These are phyloP conservation scores for Meredithiella fracta DNA, from an alignment of 2,329 filamentous ascomycete species.

Conservation along the genomic window DNA sequence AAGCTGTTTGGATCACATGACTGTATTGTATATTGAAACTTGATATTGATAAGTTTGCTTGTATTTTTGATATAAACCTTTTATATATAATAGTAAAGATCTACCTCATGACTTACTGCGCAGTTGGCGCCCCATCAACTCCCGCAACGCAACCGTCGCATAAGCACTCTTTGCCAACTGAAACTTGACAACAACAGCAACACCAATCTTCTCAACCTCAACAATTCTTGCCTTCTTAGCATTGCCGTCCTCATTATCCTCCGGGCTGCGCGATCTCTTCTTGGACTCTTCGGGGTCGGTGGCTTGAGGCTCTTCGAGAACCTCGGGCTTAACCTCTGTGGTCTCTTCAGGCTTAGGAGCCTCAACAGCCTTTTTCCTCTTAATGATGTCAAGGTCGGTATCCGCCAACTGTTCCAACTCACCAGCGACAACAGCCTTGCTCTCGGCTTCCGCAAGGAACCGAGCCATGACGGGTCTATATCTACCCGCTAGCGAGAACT, in stretches of 20 bases:
- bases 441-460: constrained; percentile 30
- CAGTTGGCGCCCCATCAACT: constrained; percentile 43
- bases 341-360: constrained; percentile 11
- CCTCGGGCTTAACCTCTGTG: constrained; percentile 14
- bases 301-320: constrained; percentile 6
- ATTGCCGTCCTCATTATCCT: constrained; percentile 12
- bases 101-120: too few relatives aligned
- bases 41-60: not conserved
- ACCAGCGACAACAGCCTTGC: constrained; percentile 34
- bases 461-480: constrained; percentile 73
- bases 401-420: constrained; percentile 72
- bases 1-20: not conserved
- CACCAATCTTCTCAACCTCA: constrained; percentile 27
- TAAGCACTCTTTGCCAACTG: constrained; percentile 67
- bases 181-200: constrained; percentile 56
- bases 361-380: constrained; percentile 17
- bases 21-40: not conserved
- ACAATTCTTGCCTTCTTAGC: constrained; percentile 13
- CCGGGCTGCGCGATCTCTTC: constrained; percentile 14
- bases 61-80: constrained; percentile 1
- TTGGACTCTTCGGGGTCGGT: constrained; percentile 4
- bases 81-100: too few relatives aligned
- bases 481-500: constrained; percentile 73
- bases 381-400: constrained; percentile 64
- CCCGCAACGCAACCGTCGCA: constrained; percentile 66